Evolutionary conservation across 1,284 basidiomycete genomes (phyloP), one percentile per base, ranked within the genome.

Genomic region (Melanopsichium pennsylvanicum): DNA sequence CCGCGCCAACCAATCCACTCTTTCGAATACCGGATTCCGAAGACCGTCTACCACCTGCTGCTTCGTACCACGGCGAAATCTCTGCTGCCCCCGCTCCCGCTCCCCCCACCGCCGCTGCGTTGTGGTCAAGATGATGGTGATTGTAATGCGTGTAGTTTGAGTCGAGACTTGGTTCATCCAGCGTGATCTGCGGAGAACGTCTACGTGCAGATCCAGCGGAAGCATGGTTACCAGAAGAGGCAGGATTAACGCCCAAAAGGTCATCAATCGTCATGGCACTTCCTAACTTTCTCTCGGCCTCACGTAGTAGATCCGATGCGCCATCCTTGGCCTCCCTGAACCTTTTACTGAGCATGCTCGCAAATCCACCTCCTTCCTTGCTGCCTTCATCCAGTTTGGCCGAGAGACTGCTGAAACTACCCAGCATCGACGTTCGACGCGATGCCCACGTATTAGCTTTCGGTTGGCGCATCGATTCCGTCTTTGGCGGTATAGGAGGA

Each of bases 181-280:
- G 27, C 19, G 38, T 26, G 25, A 66, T 66, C 18, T 23, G 15
- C 18, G 61, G 61, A 11, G 45, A 40, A 11, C 11, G 13, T 9
- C 3, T 7, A 19, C 16, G n/a, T n/a, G n/a, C n/a, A n/a, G n/a
- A n/a, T n/a, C n/a, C n/a, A n/a, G n/a, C n/a, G n/a, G n/a, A n/a
- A n/a, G n/a, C n/a, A n/a, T n/a, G n/a, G n/a, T n/a, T 11, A 19
- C 16, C 6, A 36, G n/a, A 8, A 10, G 23, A 9, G n/a, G 15
- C 13, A 8, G 16, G 26, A 9, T 32, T 26, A 45, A 41, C 8
- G 23, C 45, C 41, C 2, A 69, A 33, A 2, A 70, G 36, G 2
- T 70, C 67, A 13, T 70, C 67, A 13, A 70, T 50, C 18, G 57
- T 61, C 61, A 70, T 60, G 10, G 67, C 67, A 19, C 56, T 63